These are phyloP conservation scores for Rhizopus sp. DNA, from an alignment of 371 early-diverging fungal species.

Conservation along the genomic window DNA sequence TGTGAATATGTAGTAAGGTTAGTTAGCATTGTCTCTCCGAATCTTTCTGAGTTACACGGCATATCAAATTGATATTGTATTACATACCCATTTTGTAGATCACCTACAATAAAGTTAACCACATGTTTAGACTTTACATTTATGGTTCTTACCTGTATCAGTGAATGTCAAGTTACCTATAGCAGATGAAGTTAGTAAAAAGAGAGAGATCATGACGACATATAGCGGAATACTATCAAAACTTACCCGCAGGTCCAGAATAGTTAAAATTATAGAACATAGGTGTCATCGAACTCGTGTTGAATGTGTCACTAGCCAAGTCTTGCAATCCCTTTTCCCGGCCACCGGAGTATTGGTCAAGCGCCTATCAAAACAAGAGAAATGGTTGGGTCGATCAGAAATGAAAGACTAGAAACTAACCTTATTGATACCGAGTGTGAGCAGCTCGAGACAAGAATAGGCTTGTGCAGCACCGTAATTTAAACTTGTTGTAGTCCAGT, in stretches of 20 bases:
- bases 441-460: conserved; percentile 41
- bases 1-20: conserved; percentile 1
- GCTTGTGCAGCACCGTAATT: conserved; percentile 43
- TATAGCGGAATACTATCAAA: not conserved
- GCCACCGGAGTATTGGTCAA: conserved; percentile 41
- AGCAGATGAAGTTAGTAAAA: not conserved
- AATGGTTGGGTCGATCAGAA: not conserved
- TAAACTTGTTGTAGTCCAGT: conserved; percentile 33
- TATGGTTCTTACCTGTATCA: conserved; percentile 16
- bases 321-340: conserved; percentile 31
- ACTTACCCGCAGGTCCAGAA: conserved; percentile 46
- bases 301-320: conserved; percentile 25
- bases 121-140: not conserved
- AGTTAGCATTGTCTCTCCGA: not conserved
- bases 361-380: conserved; percentile 20
- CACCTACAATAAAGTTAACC: conserved; percentile 13
- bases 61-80: not conserved
- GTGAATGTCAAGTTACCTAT: conserved; percentile 28
- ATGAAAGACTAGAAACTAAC: conserved; percentile 15
- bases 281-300: conserved; percentile 41
- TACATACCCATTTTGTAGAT: conserved; percentile 20
- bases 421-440: conserved; percentile 40
- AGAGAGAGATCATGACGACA: not conserved
- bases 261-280: conserved; percentile 41
- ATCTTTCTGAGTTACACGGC: not conserved